phyloP scores from a whole-genome alignment of 345 rosid species.

The Dipteronia sinensis region DNA sequence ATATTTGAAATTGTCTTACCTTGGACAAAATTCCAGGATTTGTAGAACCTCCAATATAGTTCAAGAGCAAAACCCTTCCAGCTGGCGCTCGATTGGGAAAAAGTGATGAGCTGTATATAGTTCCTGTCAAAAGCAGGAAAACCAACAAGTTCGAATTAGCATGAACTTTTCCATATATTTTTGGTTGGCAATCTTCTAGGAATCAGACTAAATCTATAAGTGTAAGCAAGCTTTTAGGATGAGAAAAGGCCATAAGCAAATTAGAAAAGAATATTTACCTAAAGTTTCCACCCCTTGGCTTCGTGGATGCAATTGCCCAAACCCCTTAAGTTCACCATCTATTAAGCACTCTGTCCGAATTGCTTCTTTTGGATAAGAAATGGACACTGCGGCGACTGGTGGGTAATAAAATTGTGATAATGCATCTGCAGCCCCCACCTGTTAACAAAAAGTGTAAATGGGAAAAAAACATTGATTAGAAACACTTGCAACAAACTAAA shows the following conservation, averaged over 20 bases:
- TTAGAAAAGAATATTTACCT: slow-evolving; percentile 39
- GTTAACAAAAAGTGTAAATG: slow-evolving; percentile 14
- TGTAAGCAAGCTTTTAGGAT: background rate
- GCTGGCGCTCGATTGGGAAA: slow-evolving; percentile 87
- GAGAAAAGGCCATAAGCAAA: background rate
- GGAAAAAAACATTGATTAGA: background rate
- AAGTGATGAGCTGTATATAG: slow-evolving; percentile 92
- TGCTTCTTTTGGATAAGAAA: slow-evolving; percentile 91
- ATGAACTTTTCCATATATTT: background rate
- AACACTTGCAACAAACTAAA: background rate
- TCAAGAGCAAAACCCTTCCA: slow-evolving; percentile 77
- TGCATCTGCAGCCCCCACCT: slow-evolving; percentile 79
- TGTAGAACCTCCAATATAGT: slow-evolving; percentile 87
- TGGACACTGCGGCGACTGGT: slow-evolving; percentile 89
- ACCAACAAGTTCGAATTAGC: background rate
- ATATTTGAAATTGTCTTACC: slow-evolving; percentile 39
- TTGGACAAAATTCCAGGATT: slow-evolving; percentile 75
- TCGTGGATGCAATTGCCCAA: slow-evolving; percentile 97
- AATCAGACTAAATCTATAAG: background rate
- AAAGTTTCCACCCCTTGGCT: slow-evolving; percentile 97
- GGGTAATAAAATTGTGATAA: slow-evolving; percentile 87
- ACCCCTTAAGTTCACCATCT: slow-evolving; percentile 92
- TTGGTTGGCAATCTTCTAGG: background rate
- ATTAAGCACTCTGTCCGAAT: slow-evolving; percentile 70
- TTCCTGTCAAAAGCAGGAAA: slow-evolving; percentile 47